These are phyloP conservation scores for Microsporum audouinii DNA, from an alignment of 2,329 filamentous ascomycete genomes.

Conservation along the genomic window DNA sequence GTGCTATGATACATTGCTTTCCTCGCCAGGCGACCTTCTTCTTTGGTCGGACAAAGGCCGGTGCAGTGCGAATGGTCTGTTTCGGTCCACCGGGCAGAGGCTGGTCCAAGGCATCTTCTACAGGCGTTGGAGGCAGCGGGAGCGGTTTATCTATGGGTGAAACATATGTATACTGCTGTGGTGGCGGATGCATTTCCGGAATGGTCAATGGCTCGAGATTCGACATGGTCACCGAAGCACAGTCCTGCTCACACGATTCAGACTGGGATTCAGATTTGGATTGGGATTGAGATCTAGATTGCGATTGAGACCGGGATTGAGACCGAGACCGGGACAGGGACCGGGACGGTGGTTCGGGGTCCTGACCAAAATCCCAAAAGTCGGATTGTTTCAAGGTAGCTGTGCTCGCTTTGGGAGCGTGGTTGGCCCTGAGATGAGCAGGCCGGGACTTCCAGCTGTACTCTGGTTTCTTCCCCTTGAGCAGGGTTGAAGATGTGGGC, in stretches of 20 bases:
- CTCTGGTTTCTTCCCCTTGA: slow-evolving; percentile 13
- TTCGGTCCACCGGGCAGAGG: slow-evolving; percentile 9
- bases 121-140: slow-evolving; percentile 11
- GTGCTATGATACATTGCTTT: slow-evolving; percentile 59
- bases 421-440: slow-evolving; percentile 23
- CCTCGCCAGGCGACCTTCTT: slow-evolving; percentile 66
- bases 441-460: slow-evolving; percentile 10
- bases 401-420: slow-evolving; percentile 28
- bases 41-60: slow-evolving; percentile 36
- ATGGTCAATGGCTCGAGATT: slow-evolving; percentile 14
- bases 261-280: slow-evolving; percentile 14
- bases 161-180: slow-evolving; percentile 3
- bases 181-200: background rate
- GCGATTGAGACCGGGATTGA: slow-evolving; percentile 26
- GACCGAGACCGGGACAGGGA: slow-evolving; percentile 28
- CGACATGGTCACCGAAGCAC: background rate
- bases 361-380: slow-evolving; percentile 37
- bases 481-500: slow-evolving; percentile 21
- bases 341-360: slow-evolving; percentile 23
- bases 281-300: slow-evolving; percentile 23
- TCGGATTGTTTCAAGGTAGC: slow-evolving; percentile 35
- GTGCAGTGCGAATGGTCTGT: slow-evolving; percentile 14
- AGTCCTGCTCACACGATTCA: background rate
- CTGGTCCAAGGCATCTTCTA: slow-evolving; percentile 6
- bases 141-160: slow-evolving; percentile 11